Evolutionary conservation across 1,284 basidiomycete genomes (phyloP), one percentile per base, ranked within the genome.

Genomic region (Fomitiporia mediterranea): DNA sequence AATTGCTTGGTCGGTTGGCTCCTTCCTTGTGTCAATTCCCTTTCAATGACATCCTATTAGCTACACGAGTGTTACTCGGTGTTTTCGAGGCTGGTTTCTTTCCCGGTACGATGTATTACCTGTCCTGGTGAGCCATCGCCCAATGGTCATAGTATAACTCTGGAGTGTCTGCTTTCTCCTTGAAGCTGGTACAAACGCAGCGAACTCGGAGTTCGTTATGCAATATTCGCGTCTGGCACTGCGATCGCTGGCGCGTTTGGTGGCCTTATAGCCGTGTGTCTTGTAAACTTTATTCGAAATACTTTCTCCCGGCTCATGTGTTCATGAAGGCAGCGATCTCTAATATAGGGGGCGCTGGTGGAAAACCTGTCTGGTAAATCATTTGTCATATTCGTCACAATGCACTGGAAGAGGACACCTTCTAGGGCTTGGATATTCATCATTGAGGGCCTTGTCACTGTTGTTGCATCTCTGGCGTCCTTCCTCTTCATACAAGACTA

Each of bases 401-500:
- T n/a, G n/a, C n/a, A n/a, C n/a, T n/a, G n/a, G 17, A 19, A 17
- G 6, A n/a, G 9, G 25, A 28, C 30, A 13, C 55, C 8, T 21
- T 8, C 11, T 72, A 2, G 82, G 81, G 74, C 83, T 34, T 89
- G 86, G 86, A 86, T 89, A 65, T 89, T 90, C 70, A 83, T 84
- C 62, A 61, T 85, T 19, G 81, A 84, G 60, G 83, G 81, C 25
- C 72, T 89, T 30, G 72, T 73, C 25, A 91, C 89, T 3, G 77
- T 90, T 27, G 7, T 89, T 21, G 81, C 82, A 1, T 86, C 84
- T 1, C 62, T 69, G n/a, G 64, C 73, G 2, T 87, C 86, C 3
- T 91, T 83, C 73, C 89, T 79, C 77, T 80, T 89, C 62, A 81
- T 90, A 58, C 81, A 86, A 65, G 89, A 91, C 68, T 91, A 90